Base-by-base conservation (phyloP, 2,329 filamentous ascomycete genomes). In the Fusarium abutilonis region DNA sequence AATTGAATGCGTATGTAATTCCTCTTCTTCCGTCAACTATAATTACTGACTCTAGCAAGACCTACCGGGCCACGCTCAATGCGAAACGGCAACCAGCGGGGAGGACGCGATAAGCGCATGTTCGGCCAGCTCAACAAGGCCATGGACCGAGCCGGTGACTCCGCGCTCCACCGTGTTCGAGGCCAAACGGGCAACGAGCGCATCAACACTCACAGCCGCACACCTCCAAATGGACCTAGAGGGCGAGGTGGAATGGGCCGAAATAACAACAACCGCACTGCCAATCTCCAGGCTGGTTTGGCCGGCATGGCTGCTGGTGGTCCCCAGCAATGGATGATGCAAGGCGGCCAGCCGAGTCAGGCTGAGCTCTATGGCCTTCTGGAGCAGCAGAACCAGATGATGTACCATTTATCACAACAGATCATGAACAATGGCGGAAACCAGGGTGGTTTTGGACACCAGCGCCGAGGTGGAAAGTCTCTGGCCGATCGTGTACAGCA, bases 61-160 rank as follows among this genome's bases (percentile, higher is more conserved):
- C 95, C 95, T 9, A 98, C 93, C 47, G 95, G 94, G 53, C 95
- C 95, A 15, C 95, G 93, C 75, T 93, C 93, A 31, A 97, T 98
- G 93, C 90, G 95, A 72, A 92, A 90, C 74, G 55, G 86, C 48
- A 85, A 80, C 68, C 73, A 74, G 50, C 77, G 83, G 52, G 80
- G 83, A 52, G 83, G 86, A 51, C 87, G 91, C 66, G 90, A 91
- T 56, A 93, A 92, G 75, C 87, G 92, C 60, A 88, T 97, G 82
- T 82, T 97, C 53, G 92, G 92, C 45, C 92, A 97, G 68, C 85
- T 96, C 73, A 88, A 89, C 73, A 91, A 91, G 71, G 87, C 88
- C 13, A 88, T 97, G 86, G 92, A 96, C 70, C 88, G 94, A 61
- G 82, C 83, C 32, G 81, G 82, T 66, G 93, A 97, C 67, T 83